Evolutionary conservation across 2,329 filamentous ascomycete species (phyloP).

Genomic region (Ophiocordyceps sinensis): DNA sequence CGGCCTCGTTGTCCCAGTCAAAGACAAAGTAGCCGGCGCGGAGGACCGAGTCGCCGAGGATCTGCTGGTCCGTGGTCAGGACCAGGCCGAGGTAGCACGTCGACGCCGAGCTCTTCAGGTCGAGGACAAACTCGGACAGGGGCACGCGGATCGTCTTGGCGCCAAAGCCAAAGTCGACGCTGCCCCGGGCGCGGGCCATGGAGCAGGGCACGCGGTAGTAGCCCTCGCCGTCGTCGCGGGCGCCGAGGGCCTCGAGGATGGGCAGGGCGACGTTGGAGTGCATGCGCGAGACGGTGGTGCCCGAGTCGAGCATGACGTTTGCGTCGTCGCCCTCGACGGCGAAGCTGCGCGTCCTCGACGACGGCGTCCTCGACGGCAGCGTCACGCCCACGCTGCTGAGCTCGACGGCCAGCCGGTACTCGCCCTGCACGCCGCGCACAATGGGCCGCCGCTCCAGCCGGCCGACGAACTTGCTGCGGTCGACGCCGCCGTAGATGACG

Average conservation of each 20-base stretch:
- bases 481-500: slow-evolving; percentile 38
- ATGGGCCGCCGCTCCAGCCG: slow-evolving; percentile 27
- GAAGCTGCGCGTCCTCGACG: slow-evolving; percentile 9
- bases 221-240: slow-evolving; percentile 22
- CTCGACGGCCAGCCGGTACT: slow-evolving; percentile 21
- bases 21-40: slow-evolving; percentile 31
- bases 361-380: slow-evolving; percentile 13
- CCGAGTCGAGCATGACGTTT: slow-evolving; percentile 36
- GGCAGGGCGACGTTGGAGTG: slow-evolving; percentile 25
- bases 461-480: slow-evolving; percentile 36
- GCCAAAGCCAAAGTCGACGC: slow-evolving; percentile 34
- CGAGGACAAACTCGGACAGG: slow-evolving; percentile 34
- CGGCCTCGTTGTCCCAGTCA: slow-evolving; percentile 27
- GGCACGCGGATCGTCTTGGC: slow-evolving; percentile 25
- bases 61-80: slow-evolving; percentile 25
- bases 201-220: slow-evolving; percentile 30
- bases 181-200: slow-evolving; percentile 19
- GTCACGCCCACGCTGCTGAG: slow-evolving; percentile 18
- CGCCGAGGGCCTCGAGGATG: slow-evolving; percentile 28
- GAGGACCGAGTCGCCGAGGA: slow-evolving; percentile 27
- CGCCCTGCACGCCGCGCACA: slow-evolving; percentile 19
- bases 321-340: slow-evolving; percentile 15
- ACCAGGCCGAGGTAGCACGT: slow-evolving; percentile 28
- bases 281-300: slow-evolving; percentile 33
- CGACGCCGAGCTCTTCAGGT: slow-evolving; percentile 16